Percentiles rank a stretch among this genome's conserved stretches.
Evolutionary conservation across 331 rosid species (phyloP).

Genomic region (Malus hybrid): DNA sequence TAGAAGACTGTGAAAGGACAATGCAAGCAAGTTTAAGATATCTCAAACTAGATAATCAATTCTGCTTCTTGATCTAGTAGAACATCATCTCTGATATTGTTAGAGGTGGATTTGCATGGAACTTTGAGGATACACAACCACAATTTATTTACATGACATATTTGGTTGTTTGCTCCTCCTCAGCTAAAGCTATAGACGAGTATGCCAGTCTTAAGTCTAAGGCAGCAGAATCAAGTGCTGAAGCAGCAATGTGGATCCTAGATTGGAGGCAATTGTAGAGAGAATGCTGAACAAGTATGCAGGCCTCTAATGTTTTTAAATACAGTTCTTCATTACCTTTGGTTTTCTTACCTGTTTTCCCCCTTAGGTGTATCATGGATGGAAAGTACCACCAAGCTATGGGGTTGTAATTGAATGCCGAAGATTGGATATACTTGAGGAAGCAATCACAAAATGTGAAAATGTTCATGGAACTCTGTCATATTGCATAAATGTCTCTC

Average conservation of each 20-base stretch:
- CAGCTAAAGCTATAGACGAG: slow-evolving; percentile 95
- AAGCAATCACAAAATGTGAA: slow-evolving; percentile 84
- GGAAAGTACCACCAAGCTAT: slow-evolving; percentile 89
- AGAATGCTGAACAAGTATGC: slow-evolving; percentile 92
- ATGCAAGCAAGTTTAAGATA: background rate
- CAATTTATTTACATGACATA: slow-evolving; percentile 2
- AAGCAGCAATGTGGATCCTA: slow-evolving; percentile 56
- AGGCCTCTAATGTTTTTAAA: background rate
- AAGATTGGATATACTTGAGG: slow-evolving; percentile 92
- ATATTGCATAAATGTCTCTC: slow-evolving; percentile 72
- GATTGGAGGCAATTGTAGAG: slow-evolving; percentile 91
- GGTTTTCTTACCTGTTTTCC: slow-evolving; percentile 2
- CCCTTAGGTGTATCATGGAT: slow-evolving; percentile 66
- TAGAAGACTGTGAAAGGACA: background rate
- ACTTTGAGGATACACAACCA: background rate
- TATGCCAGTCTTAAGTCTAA: slow-evolving; percentile 74
- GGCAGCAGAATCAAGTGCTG: slow-evolving; percentile 64
- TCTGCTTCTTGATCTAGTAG: background rate
- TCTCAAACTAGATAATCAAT: background rate
- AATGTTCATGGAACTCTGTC: slow-evolving; percentile 78
- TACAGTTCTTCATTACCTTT: background rate
- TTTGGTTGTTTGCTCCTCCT: slow-evolving; percentile 21
- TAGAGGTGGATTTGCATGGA: background rate
- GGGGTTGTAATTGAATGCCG: slow-evolving; percentile 88
- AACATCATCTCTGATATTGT: background rate